These are phyloP conservation scores for Dictyostelium purpureum DNA, from an alignment of 78 protist genomes.

Conservation along the genomic window DNA sequence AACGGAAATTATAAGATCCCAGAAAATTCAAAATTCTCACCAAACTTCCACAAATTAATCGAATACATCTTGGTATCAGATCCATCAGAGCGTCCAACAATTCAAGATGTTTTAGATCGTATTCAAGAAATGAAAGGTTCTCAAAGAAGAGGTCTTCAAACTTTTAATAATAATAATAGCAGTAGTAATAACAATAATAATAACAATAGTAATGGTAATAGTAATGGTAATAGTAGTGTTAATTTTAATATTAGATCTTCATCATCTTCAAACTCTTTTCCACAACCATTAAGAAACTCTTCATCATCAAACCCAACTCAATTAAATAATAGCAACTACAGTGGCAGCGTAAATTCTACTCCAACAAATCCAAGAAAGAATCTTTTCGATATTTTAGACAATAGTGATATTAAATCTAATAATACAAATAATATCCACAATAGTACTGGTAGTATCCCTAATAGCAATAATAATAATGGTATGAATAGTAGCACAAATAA, in stretches of 20 bases:
- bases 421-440: background rate
- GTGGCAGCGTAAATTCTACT: background rate
- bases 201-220: background rate
- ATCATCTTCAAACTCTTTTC: background rate
- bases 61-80: slow-evolving; percentile 45
- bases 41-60: slow-evolving; percentile 22
- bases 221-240: background rate
- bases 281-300: background rate
- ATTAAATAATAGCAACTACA: background rate
- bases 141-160: slow-evolving; percentile 6
- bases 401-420: background rate
- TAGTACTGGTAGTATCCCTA: background rate
- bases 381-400: slow-evolving; percentile 2
- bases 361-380: background rate
- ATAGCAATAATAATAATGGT: background rate
- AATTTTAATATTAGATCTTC: background rate
- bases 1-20: slow-evolving; percentile 60
- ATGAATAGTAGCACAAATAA: background rate
- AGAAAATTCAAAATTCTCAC: slow-evolving; percentile 35
- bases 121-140: slow-evolving; percentile 21
- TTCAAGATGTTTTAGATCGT: slow-evolving; percentile 9
- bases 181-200: background rate
- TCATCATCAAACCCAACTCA: background rate
- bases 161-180: background rate
- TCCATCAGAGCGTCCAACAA: slow-evolving; percentile 67